These are phyloP conservation scores for Candida pseudoglaebosa DNA, from an alignment of 805 yeast species.

Conservation along the genomic window DNA sequence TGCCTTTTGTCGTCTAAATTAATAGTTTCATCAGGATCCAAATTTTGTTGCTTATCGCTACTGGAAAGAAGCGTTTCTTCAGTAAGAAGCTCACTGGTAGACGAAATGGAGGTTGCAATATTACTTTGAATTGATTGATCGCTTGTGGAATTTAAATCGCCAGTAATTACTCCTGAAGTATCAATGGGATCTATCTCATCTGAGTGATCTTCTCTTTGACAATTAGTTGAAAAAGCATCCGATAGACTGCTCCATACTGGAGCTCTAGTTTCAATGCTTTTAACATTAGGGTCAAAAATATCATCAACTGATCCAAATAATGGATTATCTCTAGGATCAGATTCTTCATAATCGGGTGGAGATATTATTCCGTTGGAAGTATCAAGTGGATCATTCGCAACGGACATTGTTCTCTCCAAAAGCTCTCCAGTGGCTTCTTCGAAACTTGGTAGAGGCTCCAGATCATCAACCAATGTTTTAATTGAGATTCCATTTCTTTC, in stretches of 20 bases:
- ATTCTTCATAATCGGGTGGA: not conserved
- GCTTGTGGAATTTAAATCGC: not conserved
- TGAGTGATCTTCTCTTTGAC: not conserved
- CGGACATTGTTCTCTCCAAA: slow-evolving; percentile 31
- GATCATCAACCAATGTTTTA: slow-evolving; percentile 20
- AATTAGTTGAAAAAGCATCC: not conserved
- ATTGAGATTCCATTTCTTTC: slow-evolving; percentile 29
- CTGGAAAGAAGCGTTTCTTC: not conserved
- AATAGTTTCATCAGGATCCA: slow-evolving; percentile 1
- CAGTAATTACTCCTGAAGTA: not conserved
- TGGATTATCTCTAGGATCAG: not conserved
- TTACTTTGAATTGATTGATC: slow-evolving; percentile 2
- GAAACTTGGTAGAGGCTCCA: slow-evolving; percentile 51
- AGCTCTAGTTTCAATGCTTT: not conserved
- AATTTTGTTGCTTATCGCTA: not conserved
- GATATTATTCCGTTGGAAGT: not conserved
- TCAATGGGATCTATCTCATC: not conserved
- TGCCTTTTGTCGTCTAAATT: not conserved
- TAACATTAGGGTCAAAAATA: not conserved
- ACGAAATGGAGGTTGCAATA: not conserved
- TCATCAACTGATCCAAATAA: not conserved
- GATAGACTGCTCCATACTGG: not conserved
- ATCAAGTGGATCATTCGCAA: slow-evolving; percentile 29
- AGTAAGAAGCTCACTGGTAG: not conserved
- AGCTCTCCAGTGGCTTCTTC: slow-evolving; percentile 61